Evolutionary conservation across 768 basidiomycete genomes (phyloP).

Genomic region (Leccinum disarticulatum): DNA sequence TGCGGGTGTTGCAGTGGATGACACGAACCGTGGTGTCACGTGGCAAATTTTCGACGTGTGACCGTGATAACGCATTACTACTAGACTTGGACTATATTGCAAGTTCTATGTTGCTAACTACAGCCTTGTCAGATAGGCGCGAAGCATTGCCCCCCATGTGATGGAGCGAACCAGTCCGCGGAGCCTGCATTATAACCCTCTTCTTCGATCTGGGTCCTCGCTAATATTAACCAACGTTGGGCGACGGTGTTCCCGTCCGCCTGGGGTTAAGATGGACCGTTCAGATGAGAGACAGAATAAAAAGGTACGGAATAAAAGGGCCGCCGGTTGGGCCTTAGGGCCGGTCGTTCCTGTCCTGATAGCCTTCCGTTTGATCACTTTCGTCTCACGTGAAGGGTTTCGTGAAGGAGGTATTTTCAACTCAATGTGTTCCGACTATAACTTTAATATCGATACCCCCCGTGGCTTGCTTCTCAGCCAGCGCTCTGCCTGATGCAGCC

Average conservation of each 20-base stretch:
- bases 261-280: conserved; percentile 67
- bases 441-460: background rate
- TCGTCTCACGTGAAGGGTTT: conserved; percentile 10
- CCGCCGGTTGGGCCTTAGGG: conserved; percentile 23
- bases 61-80: background rate
- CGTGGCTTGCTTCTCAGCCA: conserved; percentile 2
- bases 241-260: conserved; percentile 43
- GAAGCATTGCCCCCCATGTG: conserved; percentile 40
- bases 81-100: background rate
- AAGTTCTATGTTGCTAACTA: background rate
- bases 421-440: background rate
- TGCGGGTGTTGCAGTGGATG: background rate
- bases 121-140: conserved; percentile 43
- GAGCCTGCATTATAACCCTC: conserved; percentile 73
- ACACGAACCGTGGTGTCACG: background rate
- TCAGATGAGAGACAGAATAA: conserved; percentile 42
- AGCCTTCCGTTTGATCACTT: background rate
- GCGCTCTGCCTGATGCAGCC: conserved; percentile 35
- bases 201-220: conserved; percentile 64
- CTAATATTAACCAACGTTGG: conserved; percentile 60
- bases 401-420: background rate
- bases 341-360: conserved; percentile 19
- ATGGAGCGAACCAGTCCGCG: conserved; percentile 14
- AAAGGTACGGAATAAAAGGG: background rate
- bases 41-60: background rate